Percentiles rank a stretch among this genome's conserved stretches.
Evolutionary conservation across 495 filamentous ascomycete species (phyloP).

Genomic region (Hamigera avellanea): DNA sequence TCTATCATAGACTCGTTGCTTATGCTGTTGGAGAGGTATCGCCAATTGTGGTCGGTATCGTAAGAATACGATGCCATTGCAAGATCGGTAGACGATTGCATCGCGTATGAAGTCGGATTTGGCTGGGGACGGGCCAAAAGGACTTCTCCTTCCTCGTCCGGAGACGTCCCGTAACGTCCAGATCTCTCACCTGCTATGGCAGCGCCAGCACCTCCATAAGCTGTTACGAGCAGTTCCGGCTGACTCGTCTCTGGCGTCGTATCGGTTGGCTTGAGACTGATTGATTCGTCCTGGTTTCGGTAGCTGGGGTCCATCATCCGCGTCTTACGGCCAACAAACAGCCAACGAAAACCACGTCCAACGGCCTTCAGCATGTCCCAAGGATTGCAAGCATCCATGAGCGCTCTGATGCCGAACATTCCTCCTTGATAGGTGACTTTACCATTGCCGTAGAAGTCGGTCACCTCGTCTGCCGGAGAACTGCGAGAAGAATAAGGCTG

Average conservation of each 20-base stretch:
- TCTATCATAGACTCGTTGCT: conserved; percentile 8
- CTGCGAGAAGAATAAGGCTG: conserved; percentile 29
- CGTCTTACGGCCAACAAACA: conserved; percentile 51
- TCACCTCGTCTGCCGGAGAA: conserved; percentile 9
- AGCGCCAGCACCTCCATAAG: conserved; percentile 21
- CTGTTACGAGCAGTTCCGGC: conserved; percentile 9
- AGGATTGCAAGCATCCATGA: conserved; percentile 56
- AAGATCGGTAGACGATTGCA: conserved; percentile 2
- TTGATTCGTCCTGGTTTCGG: conserved; percentile 16
- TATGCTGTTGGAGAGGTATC: conserved; percentile 9
- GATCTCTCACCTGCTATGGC: conserved; percentile 12
- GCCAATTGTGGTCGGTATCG: conserved; percentile 15
- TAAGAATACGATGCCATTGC: conserved; percentile 7
- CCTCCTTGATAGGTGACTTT: conserved; percentile 37
- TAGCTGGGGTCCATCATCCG: conserved; percentile 32
- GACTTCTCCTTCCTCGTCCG: conserved; percentile 28
- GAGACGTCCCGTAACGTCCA: conserved; percentile 9
- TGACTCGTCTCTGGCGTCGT: conserved; percentile 2
- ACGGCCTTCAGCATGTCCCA: conserved; percentile 72
- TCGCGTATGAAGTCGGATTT: conserved; percentile 16
- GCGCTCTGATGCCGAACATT: conserved; percentile 41
- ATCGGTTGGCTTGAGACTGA: conserved; percentile 19
- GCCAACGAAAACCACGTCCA: conserved; percentile 58
- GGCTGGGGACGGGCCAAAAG: conserved; percentile 32
- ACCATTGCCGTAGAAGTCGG: conserved; percentile 25